Evolutionary conservation across 1,284 basidiomycete species (phyloP).

Genomic region (Puccinia polysora): DNA sequence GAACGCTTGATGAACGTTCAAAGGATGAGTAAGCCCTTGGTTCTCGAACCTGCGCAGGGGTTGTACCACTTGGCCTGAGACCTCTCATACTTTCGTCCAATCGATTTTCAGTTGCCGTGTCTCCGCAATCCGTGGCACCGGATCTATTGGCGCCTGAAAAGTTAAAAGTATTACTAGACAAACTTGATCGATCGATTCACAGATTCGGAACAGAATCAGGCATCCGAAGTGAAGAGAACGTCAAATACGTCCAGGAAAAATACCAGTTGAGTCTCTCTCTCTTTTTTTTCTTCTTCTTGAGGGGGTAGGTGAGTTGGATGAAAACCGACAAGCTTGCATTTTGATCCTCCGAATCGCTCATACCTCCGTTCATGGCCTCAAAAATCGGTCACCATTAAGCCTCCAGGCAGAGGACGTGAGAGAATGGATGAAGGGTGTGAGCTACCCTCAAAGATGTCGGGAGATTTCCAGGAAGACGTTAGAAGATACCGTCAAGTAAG

Average conservation of each 20-base stretch:
- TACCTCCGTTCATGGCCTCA: too few relatives aligned
- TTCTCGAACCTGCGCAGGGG: background rate
- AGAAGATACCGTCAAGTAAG: slow-evolving; percentile 50
- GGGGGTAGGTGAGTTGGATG: background rate
- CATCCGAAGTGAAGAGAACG: slow-evolving; percentile 60
- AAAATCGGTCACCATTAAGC: too few relatives aligned
- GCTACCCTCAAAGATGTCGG: slow-evolving; percentile 45
- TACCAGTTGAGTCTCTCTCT: slow-evolving; percentile 61
- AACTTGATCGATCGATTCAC: slow-evolving; percentile 64
- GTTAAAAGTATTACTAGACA: slow-evolving; percentile 63
- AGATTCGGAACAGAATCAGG: slow-evolving; percentile 65
- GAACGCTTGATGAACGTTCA: background rate
- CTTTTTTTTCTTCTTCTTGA: background rate
- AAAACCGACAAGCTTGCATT: background rate
- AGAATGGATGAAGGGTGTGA: slow-evolving; percentile 55
- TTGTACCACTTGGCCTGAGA: background rate
- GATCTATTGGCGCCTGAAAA: slow-evolving; percentile 59
- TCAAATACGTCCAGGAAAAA: slow-evolving; percentile 69
- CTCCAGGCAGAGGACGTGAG: slow-evolving; percentile 70
- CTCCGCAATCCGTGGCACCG: slow-evolving; percentile 66
- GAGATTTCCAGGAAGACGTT: slow-evolving; percentile 23
- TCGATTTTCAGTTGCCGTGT: slow-evolving; percentile 58
- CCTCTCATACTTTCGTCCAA: background rate
- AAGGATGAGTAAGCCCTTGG: slow-evolving; percentile 8
- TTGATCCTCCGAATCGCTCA: background rate